Evolutionary conservation across 2,329 filamentous ascomycete genomes (phyloP).

Genomic region (Arachnopeziza araneosa): DNA sequence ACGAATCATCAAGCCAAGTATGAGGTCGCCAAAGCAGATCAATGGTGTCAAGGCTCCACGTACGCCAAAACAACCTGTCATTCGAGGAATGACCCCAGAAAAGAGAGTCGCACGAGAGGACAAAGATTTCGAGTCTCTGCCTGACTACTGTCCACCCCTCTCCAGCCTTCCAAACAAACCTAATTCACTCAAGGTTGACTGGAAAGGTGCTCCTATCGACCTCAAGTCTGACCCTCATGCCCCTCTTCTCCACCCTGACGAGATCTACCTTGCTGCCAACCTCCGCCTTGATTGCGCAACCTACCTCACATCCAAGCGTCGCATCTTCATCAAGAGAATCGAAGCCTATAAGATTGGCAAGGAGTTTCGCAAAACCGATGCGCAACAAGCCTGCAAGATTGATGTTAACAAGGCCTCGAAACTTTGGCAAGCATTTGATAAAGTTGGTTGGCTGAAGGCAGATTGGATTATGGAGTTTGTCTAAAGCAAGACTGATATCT

Average conservation of each 20-base stretch:
- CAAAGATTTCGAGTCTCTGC: slow-evolving; percentile 68
- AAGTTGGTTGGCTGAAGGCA: slow-evolving; percentile 68
- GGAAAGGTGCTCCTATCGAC: slow-evolving; percentile 77
- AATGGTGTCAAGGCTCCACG: slow-evolving; percentile 7
- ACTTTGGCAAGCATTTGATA: slow-evolving; percentile 83
- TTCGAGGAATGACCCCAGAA: slow-evolving; percentile 26
- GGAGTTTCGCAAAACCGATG: slow-evolving; percentile 91
- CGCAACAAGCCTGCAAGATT: slow-evolving; percentile 95
- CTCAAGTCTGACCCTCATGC: slow-evolving; percentile 66
- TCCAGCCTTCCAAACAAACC: slow-evolving; percentile 58
- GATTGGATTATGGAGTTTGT: slow-evolving; percentile 22
- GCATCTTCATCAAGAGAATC: slow-evolving; percentile 76
- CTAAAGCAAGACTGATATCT: slow-evolving; percentile 3
- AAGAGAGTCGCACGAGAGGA: slow-evolving; percentile 67
- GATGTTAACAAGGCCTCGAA: slow-evolving; percentile 97
- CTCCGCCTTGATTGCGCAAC: slow-evolving; percentile 80
- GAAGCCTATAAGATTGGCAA: slow-evolving; percentile 62
- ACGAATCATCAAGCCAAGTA: slow-evolving; percentile 4
- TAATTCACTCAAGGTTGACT: slow-evolving; percentile 76
- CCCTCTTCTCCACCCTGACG: slow-evolving; percentile 69
- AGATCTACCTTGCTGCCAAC: slow-evolving; percentile 69
- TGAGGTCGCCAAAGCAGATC: not conserved
- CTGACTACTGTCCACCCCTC: slow-evolving; percentile 67
- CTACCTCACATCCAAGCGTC: slow-evolving; percentile 87
- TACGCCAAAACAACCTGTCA: slow-evolving; percentile 7